These are phyloP conservation scores for Podospora didyma DNA, from an alignment of 495 filamentous ascomycete genomes.

Conservation along the genomic window DNA sequence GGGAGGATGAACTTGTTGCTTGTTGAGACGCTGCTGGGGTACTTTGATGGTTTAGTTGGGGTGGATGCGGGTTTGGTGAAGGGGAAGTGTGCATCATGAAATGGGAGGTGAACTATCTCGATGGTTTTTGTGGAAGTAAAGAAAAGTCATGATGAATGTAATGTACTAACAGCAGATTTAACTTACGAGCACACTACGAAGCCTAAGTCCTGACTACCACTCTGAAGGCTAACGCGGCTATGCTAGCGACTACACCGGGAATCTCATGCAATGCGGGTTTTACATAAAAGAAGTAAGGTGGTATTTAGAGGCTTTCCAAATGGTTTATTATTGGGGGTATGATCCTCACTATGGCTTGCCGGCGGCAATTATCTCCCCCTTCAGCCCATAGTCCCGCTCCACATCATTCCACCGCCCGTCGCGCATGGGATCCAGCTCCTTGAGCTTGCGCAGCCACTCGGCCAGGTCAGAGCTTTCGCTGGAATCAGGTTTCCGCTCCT, in stretches of 20 bases:
- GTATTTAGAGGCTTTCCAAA: no score
- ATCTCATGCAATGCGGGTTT: no score
- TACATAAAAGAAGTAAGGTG: no score
- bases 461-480: slow-evolving; percentile 46
- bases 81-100: not conserved
- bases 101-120: no score
- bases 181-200: no score
- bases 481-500: slow-evolving; percentile 26
- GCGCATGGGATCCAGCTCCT: slow-evolving; percentile 65
- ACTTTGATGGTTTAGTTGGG: slow-evolving; percentile 63
- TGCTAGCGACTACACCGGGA: no score
- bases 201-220: no score
- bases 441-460: slow-evolving; percentile 61
- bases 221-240: no score
- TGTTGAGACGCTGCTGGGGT: slow-evolving; percentile 52
- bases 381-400: slow-evolving; percentile 36
- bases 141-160: no score
- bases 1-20: slow-evolving; percentile 61
- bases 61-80: slow-evolving; percentile 40
- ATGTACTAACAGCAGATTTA: no score
- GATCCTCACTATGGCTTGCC: not conserved
- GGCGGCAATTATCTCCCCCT: not conserved
- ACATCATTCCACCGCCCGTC: slow-evolving; percentile 65
- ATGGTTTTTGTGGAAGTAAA: no score
- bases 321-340: no score